phyloP scores from a whole-genome alignment of 169 alveolate species.

The Cryptosporidium sp. region DNA sequence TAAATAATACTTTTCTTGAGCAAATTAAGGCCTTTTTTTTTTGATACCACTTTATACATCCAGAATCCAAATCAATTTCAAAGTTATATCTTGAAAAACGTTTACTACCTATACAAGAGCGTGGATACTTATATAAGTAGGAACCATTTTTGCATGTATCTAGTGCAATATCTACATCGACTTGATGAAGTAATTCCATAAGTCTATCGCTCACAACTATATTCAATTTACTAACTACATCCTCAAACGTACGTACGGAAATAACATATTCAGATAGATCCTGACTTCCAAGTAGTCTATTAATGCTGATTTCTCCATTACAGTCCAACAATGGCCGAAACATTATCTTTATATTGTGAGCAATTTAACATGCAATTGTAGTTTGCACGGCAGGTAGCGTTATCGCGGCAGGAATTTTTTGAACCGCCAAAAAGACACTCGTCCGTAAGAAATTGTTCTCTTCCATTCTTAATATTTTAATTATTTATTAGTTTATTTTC shows the following conservation, averaged over 20 bases:
- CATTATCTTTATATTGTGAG: constrained; percentile 9
- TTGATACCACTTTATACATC: constrained; percentile 58
- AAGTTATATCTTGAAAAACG: constrained; percentile 48
- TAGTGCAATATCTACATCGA: constrained; percentile 69
- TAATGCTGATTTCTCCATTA: constrained; percentile 44
- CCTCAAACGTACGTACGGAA: constrained; percentile 32
- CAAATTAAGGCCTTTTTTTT: constrained; percentile 8
- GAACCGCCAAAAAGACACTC: constrained; percentile 60
- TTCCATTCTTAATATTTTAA: neutral
- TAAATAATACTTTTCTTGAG: neutral
- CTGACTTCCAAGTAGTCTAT: constrained; percentile 64
- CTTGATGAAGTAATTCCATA: constrained; percentile 26
- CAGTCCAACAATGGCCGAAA: constrained; percentile 30
- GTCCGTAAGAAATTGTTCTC: neutral
- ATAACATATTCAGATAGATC: constrained; percentile 70
- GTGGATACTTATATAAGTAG: constrained; percentile 45
- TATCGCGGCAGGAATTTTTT: constrained; percentile 26
- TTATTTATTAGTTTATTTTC: neutral
- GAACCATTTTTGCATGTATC: constrained; percentile 69
- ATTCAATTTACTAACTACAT: constrained; percentile 51
- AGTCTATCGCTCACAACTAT: constrained; percentile 55
- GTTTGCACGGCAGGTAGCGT: constrained; percentile 70
- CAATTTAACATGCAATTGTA: constrained; percentile 27
- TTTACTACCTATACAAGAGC: constrained; percentile 1
- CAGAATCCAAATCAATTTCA: constrained; percentile 66